A percentile compares a stretch with the other conserved stretches of the same genome.
Evolutionary conservation across 2,329 filamentous ascomycete genomes (phyloP).

Genomic region (Zymoseptoria pseudotritici): DNA sequence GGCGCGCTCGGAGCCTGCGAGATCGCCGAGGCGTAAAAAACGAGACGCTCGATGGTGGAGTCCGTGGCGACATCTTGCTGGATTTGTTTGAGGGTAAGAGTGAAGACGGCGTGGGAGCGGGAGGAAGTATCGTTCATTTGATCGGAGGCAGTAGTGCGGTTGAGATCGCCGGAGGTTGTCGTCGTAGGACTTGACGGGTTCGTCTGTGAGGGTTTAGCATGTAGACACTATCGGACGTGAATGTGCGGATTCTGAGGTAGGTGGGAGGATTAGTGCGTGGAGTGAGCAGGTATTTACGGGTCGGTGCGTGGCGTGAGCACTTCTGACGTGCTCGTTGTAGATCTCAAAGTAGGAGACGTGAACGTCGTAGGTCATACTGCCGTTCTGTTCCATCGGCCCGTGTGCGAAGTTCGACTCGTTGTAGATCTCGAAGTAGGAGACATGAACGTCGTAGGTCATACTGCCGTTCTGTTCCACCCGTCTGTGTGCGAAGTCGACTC

Average conservation of each 20-base stretch:
- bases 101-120: conserved; percentile 94
- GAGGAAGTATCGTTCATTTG: conserved; percentile 99
- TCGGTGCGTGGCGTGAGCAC: conserved; percentile 45
- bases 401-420: conserved; percentile 64
- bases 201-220: conserved; percentile 91
- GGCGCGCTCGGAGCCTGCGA: conserved; percentile 89
- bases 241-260: conserved; percentile 96
- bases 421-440: conserved; percentile 98
- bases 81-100: conserved; percentile 95
- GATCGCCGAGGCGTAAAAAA: conserved; percentile 85
- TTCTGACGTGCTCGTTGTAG: conserved; percentile 97
- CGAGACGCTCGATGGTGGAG: too few species aligned
- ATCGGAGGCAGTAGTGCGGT: conserved; percentile 82
- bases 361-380: conserved; percentile 93
- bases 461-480: conserved; percentile 67
- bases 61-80: conserved; percentile 97
- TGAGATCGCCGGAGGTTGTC: conserved; percentile 86
- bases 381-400: conserved; percentile 56
- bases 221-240: conserved; percentile 88
- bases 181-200: conserved; percentile 75
- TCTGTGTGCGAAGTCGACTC: conserved; percentile 56
- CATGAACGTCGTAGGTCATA: conserved; percentile 92
- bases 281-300: conserved; percentile 34
- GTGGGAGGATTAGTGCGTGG: conserved; percentile 72
- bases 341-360: conserved; percentile 98